phyloP scores from a whole-genome alignment of 306 rosid species.

The Lathyrus aphaca region DNA sequence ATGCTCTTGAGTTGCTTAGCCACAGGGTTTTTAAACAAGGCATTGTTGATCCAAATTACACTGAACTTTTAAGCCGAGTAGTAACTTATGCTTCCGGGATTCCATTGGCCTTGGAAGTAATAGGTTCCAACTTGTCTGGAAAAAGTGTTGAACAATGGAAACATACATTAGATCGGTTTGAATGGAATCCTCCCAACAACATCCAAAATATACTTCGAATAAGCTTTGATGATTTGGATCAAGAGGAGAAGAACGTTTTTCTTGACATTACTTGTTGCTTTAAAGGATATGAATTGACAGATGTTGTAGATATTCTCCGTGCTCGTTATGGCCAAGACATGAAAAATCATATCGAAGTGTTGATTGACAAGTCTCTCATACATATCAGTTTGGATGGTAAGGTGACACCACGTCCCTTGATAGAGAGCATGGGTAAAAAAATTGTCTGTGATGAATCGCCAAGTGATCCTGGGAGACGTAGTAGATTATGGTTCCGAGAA shows the following conservation, averaged over 20 bases:
- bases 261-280: constrained; percentile 6
- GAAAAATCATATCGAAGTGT: not conserved
- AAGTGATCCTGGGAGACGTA: constrained; percentile 1
- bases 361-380: constrained; percentile 18
- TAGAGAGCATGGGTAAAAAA: constrained; percentile 34
- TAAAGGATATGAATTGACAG: not conserved
- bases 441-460: constrained; percentile 19
- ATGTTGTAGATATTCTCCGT: not conserved
- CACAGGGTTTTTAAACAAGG: not conserved
- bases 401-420: constrained; percentile 31
- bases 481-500: constrained; percentile 34
- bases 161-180: not conserved
- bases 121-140: not conserved
- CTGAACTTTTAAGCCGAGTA: not conserved
- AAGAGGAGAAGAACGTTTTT: not conserved
- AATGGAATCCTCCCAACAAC: not conserved
- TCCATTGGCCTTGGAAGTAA: not conserved
- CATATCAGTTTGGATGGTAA: not conserved
- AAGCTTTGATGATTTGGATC: not conserved
- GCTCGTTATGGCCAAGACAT: not conserved
- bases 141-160: not conserved
- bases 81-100: not conserved
- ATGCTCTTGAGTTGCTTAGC: not conserved
- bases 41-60: not conserved
- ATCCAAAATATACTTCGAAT: not conserved